Base-by-base conservation (phyloP, 2,329 filamentous ascomycete species). In the Sarocladium strictum region DNA sequence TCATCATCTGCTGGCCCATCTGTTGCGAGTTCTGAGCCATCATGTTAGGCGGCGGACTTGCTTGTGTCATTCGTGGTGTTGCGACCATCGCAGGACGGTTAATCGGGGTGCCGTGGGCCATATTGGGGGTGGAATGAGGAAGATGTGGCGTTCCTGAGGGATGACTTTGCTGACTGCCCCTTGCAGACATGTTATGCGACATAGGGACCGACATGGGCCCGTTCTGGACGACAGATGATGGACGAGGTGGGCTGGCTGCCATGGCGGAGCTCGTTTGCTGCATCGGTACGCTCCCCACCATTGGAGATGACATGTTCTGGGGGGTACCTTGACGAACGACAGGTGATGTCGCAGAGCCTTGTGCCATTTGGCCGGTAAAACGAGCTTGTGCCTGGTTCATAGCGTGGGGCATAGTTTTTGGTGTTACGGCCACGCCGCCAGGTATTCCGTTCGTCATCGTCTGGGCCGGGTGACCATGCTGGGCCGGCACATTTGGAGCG, bases 331-430 rank as follows among this genome's bases (percentile, higher is more conserved):
- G 83, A 14, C 81, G 76, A 21, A 80, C 69, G 55, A 84, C 73
- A 0, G 89, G 88, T n/a, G 88, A 90, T 9, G 85, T 84, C 1
- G 83, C 84, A 3, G 81, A 78, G 15, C 80, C 73, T 62, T 87
- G 84, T 1, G 83, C 79, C 7, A 83, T 78, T 59, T 85, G 79
- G 50, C 75, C 72, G 19, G 72, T 71, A 58, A 82, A 81, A 10
- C 78, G 73, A 29, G 73, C 69, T 54, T 73, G 67, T 12, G 71
- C 53, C 27, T 56, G 54, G 11, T 21, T 55, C 27, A 53, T 29
- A 17, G 26, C 37, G 32, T 54, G 53, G 21, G 29, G 27, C 19
- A 56, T 40, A 6, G 37, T 68, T 56, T 77, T 76, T 5, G 70
- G 67, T 10, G 73, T 63, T 3, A 3, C 23, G 66, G 49, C 14